phyloP scores from a whole-genome alignment of 1,284 basidiomycete species.

The Prillingera fragicola region DNA sequence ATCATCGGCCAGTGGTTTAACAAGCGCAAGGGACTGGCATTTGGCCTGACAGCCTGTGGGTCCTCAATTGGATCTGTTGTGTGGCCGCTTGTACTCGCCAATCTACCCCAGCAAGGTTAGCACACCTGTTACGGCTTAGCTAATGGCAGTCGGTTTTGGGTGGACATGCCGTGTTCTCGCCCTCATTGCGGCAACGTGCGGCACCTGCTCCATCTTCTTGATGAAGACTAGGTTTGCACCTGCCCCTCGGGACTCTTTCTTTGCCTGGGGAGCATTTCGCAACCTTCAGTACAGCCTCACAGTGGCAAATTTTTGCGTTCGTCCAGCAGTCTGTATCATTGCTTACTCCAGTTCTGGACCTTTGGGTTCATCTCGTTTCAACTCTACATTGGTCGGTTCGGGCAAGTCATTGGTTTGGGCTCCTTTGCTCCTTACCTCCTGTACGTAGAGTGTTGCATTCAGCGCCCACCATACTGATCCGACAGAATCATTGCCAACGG shows the following conservation, averaged over 20 bases:
- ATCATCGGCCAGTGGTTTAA: slow-evolving; percentile 36
- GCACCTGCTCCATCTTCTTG: slow-evolving; percentile 20
- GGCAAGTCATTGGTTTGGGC: slow-evolving; percentile 17
- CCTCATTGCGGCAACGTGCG: slow-evolving; percentile 15
- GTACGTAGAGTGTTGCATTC: not conserved
- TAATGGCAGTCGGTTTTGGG: slow-evolving; percentile 25
- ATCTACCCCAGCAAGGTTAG: slow-evolving; percentile 26
- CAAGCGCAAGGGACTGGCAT: slow-evolving; percentile 26
- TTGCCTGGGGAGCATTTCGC: slow-evolving; percentile 24
- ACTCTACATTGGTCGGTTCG: slow-evolving; percentile 31
- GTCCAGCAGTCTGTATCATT: not conserved
- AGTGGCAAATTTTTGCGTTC: not conserved
- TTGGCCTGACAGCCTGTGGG: slow-evolving; percentile 26
- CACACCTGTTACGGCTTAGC: slow-evolving; percentile 1
- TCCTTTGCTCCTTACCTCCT: slow-evolving; percentile 30
- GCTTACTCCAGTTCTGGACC: slow-evolving; percentile 14
- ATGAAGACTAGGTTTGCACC: slow-evolving; percentile 28
- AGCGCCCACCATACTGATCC: not conserved
- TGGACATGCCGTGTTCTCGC: slow-evolving; percentile 34
- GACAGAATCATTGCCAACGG: slow-evolving; percentile 1
- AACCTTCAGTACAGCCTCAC: slow-evolving; percentile 21
- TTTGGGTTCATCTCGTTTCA: slow-evolving; percentile 30
- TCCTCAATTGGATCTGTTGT: slow-evolving; percentile 29
- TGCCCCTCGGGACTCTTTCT: slow-evolving; percentile 16
- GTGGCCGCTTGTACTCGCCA: slow-evolving; percentile 34